phyloP scores from a whole-genome alignment of 2,329 filamentous ascomycete species.

The Fusarium globosum region DNA sequence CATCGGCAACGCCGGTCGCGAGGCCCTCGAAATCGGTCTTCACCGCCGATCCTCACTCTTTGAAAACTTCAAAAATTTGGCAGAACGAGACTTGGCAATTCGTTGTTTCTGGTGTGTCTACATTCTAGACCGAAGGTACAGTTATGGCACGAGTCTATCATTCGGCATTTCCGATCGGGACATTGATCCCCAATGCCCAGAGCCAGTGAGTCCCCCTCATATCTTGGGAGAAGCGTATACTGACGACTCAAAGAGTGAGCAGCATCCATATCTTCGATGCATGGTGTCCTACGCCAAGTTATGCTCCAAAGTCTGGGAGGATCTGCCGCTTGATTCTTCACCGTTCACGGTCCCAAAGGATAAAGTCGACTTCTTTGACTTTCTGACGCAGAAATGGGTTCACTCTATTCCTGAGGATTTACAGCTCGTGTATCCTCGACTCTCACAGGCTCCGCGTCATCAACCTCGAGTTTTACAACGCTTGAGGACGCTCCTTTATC shows the following conservation, averaged over 20 bases:
- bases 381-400: conserved; percentile 14
- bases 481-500: not conserved
- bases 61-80: not conserved
- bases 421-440: conserved; percentile 11
- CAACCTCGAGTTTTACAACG: conserved; percentile 5
- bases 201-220: not conserved
- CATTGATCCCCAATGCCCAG: conserved; percentile 3
- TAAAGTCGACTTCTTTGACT: conserved; percentile 13
- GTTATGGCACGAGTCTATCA: conserved; percentile 2
- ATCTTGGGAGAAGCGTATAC: accelerated
- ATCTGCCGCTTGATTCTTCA: conserved; percentile 3
- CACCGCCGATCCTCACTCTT: conserved; percentile 6
- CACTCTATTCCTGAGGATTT: conserved; percentile 5
- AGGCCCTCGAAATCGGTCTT: not conserved
- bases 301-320: conserved; percentile 13
- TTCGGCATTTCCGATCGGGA: conserved; percentile 11
- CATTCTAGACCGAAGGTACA: conserved; percentile 6
- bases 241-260: not conserved
- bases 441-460: conserved; percentile 3
- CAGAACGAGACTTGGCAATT: not conserved
- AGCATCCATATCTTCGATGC: conserved; percentile 3
- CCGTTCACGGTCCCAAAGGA: not conserved
- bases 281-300: conserved; percentile 5
- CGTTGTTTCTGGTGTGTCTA: conserved; percentile 17
- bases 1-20: not conserved